Evolutionary conservation across 2,329 filamentous ascomycete species (phyloP).

Genomic region (Pseudogymnoascus sp.): DNA sequence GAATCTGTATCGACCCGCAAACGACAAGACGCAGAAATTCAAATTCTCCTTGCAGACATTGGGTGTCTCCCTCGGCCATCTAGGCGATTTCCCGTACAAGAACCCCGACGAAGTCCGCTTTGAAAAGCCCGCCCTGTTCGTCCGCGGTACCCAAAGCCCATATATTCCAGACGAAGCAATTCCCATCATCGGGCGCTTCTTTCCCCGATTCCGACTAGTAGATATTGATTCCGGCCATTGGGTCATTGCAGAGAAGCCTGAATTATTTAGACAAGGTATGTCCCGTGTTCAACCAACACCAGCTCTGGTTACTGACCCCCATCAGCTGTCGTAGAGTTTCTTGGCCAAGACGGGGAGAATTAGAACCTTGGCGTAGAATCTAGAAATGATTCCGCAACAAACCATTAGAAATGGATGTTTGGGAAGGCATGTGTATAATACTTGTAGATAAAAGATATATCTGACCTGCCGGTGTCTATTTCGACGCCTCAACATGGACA

Average conservation of each 20-base stretch:
- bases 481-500: not conserved
- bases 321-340: conserved; percentile 56
- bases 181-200: conserved; percentile 74
- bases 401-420: not conserved
- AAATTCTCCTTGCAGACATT: conserved; percentile 71
- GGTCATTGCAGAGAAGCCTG: conserved; percentile 82
- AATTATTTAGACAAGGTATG: conserved; percentile 67
- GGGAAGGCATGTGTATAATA: not conserved
- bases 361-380: conserved; percentile 7
- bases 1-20: conserved; percentile 59
- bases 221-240: conserved; percentile 79
- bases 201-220: conserved; percentile 65
- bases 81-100: conserved; percentile 84
- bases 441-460: conserved; percentile 3
- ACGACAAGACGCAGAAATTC: conserved; percentile 56
- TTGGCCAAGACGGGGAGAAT: conserved; percentile 42
- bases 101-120: conserved; percentile 62
- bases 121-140: conserved; percentile 70
- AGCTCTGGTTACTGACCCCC: not conserved
- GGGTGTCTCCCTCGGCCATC: conserved; percentile 57
- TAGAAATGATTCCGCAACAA: not conserved
- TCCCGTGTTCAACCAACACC: conserved; percentile 11
- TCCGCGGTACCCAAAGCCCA: conserved; percentile 67
- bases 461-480: not conserved
- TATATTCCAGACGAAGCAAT: conserved; percentile 77